Evolutionary conservation across 352 stramenopile species (phyloP).

Genomic region (Phytophthora crassamura): DNA sequence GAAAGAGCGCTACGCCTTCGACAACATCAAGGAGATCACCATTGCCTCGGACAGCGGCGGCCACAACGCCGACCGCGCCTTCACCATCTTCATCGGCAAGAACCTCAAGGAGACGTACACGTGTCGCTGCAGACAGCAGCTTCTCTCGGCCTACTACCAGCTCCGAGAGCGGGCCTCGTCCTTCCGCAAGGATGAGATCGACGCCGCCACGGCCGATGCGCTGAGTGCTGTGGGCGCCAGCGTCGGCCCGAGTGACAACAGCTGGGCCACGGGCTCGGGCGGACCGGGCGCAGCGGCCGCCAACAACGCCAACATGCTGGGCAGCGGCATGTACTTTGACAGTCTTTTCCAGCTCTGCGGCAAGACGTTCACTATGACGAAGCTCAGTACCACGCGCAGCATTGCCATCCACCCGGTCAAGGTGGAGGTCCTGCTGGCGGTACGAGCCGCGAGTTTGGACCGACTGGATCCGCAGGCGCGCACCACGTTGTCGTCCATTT

Average conservation of each 20-base stretch:
- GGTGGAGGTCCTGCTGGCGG: slow-evolving; percentile 73
- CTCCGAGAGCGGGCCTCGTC: slow-evolving; percentile 82
- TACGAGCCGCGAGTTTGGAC: slow-evolving; percentile 81
- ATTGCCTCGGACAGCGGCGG: slow-evolving; percentile 71
- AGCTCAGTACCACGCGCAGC: slow-evolving; percentile 83
- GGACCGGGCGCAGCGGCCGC: slow-evolving; percentile 15
- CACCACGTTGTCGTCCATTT: slow-evolving; percentile 78
- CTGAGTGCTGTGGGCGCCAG: slow-evolving; percentile 49
- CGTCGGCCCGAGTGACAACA: slow-evolving; percentile 41
- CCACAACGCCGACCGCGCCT: slow-evolving; percentile 73
- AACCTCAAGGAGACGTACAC: slow-evolving; percentile 90
- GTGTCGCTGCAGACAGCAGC: slow-evolving; percentile 80
- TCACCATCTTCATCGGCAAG: slow-evolving; percentile 88
- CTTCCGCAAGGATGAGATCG: slow-evolving; percentile 64
- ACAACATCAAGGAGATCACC: slow-evolving; percentile 91
- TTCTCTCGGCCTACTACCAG: slow-evolving; percentile 89
- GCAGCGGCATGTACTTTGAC: slow-evolving; percentile 89
- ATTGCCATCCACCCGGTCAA: slow-evolving; percentile 73
- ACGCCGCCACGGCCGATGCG: slow-evolving; percentile 51
- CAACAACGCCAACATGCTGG: slow-evolving; percentile 31
- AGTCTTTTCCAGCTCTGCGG: slow-evolving; percentile 87
- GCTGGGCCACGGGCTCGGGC: slow-evolving; percentile 29
- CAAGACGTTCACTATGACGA: slow-evolving; percentile 87
- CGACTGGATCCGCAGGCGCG: slow-evolving; percentile 71
- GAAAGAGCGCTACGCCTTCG: slow-evolving; percentile 87